These are phyloP conservation scores for Quercus suber DNA, from an alignment of 306 rosid species.

Conservation along the genomic window DNA sequence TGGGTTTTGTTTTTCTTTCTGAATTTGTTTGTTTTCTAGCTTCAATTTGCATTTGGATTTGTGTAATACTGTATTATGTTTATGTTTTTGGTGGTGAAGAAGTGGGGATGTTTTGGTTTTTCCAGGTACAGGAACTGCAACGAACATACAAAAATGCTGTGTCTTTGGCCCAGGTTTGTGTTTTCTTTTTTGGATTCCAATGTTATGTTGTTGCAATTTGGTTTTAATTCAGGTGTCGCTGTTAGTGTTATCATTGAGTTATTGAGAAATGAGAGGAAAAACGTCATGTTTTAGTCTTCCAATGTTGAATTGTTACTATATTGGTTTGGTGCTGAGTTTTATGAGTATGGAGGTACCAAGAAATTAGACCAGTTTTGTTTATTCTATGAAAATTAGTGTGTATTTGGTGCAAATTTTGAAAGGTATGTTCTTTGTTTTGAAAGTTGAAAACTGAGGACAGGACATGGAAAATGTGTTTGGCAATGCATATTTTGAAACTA, in stretches of 20 bases:
- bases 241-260: conserved; percentile 3
- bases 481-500: conserved; percentile 1
- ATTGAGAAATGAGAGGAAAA: conserved; percentile 22
- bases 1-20: not conserved
- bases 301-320: conserved; percentile 6
- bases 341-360: conserved; percentile 9
- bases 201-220: conserved; percentile 10
- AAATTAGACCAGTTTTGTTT: conserved; percentile 10
- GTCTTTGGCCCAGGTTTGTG: conserved; percentile 60
- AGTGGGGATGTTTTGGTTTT: conserved; percentile 8
- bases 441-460: conserved; percentile 1
- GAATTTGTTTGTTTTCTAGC: conserved; percentile 4
- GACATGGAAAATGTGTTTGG: not conserved
- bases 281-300: conserved; percentile 1
- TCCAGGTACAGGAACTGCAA: conserved; percentile 51
- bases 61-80: not conserved
- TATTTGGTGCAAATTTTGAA: conserved; percentile 8
- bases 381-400: not conserved
- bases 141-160: conserved; percentile 39
- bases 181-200: conserved; percentile 17
- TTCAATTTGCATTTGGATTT: conserved; percentile 5
- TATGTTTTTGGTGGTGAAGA: conserved; percentile 5
- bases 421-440: not conserved
- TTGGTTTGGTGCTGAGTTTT: conserved; percentile 13
- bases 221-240: not conserved